These are phyloP conservation scores for Ziziphus jujuba DNA, from an alignment of 306 rosid species.

Conservation along the genomic window DNA sequence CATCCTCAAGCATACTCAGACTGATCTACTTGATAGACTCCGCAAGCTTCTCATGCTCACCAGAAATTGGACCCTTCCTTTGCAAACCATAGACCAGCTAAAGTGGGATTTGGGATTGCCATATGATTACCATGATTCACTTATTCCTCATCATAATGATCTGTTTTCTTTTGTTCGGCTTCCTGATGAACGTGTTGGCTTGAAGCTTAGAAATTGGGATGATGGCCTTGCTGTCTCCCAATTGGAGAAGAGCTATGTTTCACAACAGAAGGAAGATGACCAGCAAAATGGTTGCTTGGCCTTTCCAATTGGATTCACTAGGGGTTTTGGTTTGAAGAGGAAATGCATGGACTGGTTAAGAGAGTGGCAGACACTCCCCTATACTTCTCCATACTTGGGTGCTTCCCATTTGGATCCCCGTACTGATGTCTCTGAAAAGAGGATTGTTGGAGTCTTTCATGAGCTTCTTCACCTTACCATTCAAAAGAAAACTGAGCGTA, in stretches of 20 bases:
- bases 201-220: slow-evolving; percentile 73
- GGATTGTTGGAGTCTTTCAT: slow-evolving; percentile 88
- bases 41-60: slow-evolving; percentile 83
- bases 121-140: slow-evolving; percentile 60
- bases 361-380: slow-evolving; percentile 95
- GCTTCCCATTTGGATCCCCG: slow-evolving; percentile 81
- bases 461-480: slow-evolving; percentile 85
- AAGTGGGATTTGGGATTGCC: slow-evolving; percentile 94
- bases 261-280: slow-evolving; percentile 60
- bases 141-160: slow-evolving; percentile 48
- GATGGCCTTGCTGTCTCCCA: slow-evolving; percentile 61
- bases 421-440: slow-evolving; percentile 85
- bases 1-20: slow-evolving; percentile 32
- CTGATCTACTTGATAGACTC: slow-evolving; percentile 65
- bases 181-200: slow-evolving; percentile 65
- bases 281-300: slow-evolving; percentile 50
- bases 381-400: slow-evolving; percentile 63
- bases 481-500: slow-evolving; percentile 80
- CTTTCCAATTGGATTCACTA: slow-evolving; percentile 74
- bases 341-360: slow-evolving; percentile 85
- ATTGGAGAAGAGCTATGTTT: slow-evolving; percentile 53
- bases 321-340: slow-evolving; percentile 86
- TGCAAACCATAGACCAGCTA: slow-evolving; percentile 83
- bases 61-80: slow-evolving; percentile 58
- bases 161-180: slow-evolving; percentile 56